Evolutionary conservation across 768 basidiomycete species (phyloP).

Genomic region (Mrakia hoshinonis): DNA sequence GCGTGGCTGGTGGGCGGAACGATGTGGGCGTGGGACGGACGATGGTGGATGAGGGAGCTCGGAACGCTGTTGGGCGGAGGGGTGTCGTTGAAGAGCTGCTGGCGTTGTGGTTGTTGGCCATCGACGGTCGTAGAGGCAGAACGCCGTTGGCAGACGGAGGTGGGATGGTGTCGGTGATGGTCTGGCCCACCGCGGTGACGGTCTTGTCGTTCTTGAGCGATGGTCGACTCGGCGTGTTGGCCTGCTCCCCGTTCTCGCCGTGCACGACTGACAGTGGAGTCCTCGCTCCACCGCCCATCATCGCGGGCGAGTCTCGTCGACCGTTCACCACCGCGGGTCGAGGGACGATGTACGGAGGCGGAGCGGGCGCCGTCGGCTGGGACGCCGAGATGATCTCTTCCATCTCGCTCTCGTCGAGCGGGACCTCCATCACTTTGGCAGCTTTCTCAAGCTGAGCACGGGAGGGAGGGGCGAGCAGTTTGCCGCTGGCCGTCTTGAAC

Average conservation of each 20-base stretch:
- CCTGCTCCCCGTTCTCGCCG: not conserved
- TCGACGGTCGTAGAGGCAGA: not conserved
- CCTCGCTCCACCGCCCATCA: not conserved
- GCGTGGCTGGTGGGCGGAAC: not conserved
- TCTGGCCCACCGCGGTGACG: not conserved
- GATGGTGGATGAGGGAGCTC: not conserved
- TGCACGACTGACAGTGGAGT: not conserved
- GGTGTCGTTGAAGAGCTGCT: not conserved
- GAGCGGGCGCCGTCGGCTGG: not conserved
- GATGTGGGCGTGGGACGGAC: not conserved
- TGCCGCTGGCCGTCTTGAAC: conserved; percentile 20
- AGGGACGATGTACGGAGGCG: not conserved
- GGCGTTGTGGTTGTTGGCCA: not conserved
- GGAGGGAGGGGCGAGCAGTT: conserved; percentile 10
- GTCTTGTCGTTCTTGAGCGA: not conserved
- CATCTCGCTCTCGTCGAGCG: not conserved
- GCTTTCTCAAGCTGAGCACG: conserved; percentile 15
- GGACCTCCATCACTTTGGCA: conserved; percentile 10
- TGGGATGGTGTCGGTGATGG: not conserved
- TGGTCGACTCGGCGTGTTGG: not conserved
- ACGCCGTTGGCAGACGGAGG: not conserved
- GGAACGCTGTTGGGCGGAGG: conserved; percentile 8
- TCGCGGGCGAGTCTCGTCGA: not conserved
- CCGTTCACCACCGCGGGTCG: not conserved
- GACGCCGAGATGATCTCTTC: not conserved